A percentile compares a stretch with the other conserved stretches of the same genome.
These are phyloP conservation scores for Aurantiochytrium sp. DNA, from an alignment of 108 stramenopile species.

Conservation along the genomic window DNA sequence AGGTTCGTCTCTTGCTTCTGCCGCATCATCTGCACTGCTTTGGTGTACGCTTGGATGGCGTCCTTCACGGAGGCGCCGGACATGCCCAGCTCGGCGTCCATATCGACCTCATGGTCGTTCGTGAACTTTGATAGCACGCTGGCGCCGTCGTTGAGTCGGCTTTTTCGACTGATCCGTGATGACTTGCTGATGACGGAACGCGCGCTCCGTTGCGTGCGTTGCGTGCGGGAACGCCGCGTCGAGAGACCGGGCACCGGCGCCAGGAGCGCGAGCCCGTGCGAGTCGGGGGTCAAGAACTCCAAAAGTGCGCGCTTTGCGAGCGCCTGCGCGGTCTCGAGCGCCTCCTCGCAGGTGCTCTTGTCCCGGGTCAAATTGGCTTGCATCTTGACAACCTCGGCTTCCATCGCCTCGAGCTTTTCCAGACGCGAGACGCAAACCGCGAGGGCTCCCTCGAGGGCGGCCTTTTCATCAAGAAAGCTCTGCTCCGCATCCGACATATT, in stretches of 20 bases:
- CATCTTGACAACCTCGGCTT: background rate
- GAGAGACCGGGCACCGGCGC: background rate
- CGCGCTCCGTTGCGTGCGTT: background rate
- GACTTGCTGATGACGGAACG: background rate
- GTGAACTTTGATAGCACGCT: background rate
- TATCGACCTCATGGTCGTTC: background rate
- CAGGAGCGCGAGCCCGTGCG: background rate
- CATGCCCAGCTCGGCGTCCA: background rate
- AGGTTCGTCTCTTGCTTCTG: background rate
- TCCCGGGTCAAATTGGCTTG: background rate
- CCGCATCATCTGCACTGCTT: background rate
- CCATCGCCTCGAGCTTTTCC: background rate
- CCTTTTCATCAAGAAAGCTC: background rate
- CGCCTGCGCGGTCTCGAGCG: background rate
- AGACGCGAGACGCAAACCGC: background rate
- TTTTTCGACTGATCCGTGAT: background rate
- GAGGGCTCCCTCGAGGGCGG: background rate
- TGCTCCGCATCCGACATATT: background rate
- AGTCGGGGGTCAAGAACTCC: background rate
- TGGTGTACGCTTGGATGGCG: background rate
- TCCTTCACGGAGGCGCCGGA: background rate
- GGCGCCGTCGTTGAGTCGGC: background rate
- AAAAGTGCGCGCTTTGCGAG: background rate
- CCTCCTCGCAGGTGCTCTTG: background rate
- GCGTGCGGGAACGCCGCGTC: background rate